Evolutionary conservation across 192 early-diverging fungal species (phyloP).

Genomic region (Coemansia sp.): DNA sequence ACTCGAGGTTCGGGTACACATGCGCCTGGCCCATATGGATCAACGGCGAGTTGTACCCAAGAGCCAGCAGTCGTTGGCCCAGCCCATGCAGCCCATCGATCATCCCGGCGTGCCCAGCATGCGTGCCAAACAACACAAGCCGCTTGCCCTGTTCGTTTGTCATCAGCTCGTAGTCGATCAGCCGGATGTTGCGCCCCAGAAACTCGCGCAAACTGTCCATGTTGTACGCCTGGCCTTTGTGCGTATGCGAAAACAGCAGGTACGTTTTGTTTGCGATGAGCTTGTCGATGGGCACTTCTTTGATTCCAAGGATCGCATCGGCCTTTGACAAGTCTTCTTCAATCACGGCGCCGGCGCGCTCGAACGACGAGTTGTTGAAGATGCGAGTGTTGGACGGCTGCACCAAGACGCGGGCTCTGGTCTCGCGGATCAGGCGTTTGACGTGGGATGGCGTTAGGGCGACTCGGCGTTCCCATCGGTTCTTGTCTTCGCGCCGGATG

Average conservation of each 20-base stretch:
- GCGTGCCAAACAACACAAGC: slow-evolving; percentile 87
- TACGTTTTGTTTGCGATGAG: slow-evolving; percentile 89
- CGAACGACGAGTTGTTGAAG: slow-evolving; percentile 81
- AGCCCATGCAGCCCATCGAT: slow-evolving; percentile 90
- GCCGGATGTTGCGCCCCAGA: slow-evolving; percentile 85
- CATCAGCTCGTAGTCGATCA: slow-evolving; percentile 97
- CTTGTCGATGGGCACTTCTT: slow-evolving; percentile 85
- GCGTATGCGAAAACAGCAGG: slow-evolving; percentile 94
- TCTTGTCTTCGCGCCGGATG: slow-evolving; percentile 94
- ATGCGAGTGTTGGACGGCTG: slow-evolving; percentile 94
- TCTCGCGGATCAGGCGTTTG: slow-evolving; percentile 78
- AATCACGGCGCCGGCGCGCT: slow-evolving; percentile 78
- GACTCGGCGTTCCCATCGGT: slow-evolving; percentile 93
- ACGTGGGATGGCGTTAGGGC: slow-evolving; percentile 87
- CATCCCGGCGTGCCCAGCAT: slow-evolving; percentile 94
- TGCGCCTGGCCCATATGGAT: slow-evolving; percentile 76
- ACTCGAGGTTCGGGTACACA: slow-evolving; percentile 66
- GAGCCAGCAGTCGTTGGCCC: slow-evolving; percentile 84
- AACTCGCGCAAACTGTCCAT: slow-evolving; percentile 86
- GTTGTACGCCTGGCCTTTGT: slow-evolving; percentile 95
- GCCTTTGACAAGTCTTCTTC: slow-evolving; percentile 84
- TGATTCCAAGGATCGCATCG: slow-evolving; percentile 94
- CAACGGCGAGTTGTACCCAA: slow-evolving; percentile 95
- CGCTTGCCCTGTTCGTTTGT: slow-evolving; percentile 70
- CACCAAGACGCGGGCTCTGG: slow-evolving; percentile 78